Percentiles rank a stretch among this genome's conserved stretches.
Evolutionary conservation across 1,284 basidiomycete genomes (phyloP).

Genomic region (Cryptococcus jaspeensis): DNA sequence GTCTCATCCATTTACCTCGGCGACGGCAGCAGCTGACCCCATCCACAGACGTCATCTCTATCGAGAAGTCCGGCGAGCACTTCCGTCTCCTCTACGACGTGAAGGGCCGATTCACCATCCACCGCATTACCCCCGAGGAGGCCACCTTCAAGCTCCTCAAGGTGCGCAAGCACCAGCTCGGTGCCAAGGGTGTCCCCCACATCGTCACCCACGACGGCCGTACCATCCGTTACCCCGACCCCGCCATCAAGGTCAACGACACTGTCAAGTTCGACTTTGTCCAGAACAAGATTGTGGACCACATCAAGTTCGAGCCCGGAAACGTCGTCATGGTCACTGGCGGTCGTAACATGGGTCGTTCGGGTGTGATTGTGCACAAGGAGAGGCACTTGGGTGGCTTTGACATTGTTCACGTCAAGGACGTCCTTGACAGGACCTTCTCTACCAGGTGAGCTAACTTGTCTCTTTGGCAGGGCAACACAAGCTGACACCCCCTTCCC

Average conservation of each 20-base stretch:
- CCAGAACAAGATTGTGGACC: conserved; percentile 91
- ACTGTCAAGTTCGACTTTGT: conserved; percentile 96
- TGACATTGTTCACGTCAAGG: conserved; percentile 97
- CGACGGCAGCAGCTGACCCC: neutral
- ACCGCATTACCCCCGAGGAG: conserved; percentile 98
- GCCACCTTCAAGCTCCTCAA: conserved; percentile 98
- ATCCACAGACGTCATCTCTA: conserved; percentile 80
- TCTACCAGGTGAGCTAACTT: conserved; percentile 74
- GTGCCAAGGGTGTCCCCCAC: conserved; percentile 91
- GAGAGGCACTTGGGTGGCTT: conserved; percentile 98
- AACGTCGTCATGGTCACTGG: conserved; percentile 98
- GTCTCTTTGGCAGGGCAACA: neutral
- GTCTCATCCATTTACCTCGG: neutral
- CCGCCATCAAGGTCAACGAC: conserved; percentile 93
- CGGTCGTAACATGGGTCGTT: conserved; percentile 99
- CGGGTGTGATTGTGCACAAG: conserved; percentile 89
- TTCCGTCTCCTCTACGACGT: conserved; percentile 99
- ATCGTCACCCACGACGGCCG: conserved; percentile 99
- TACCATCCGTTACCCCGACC: conserved; percentile 99
- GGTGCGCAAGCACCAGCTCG: conserved; percentile 88
- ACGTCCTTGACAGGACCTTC: conserved; percentile 91
- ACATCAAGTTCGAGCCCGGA: conserved; percentile 94
- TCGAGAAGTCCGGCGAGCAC: conserved; percentile 98
- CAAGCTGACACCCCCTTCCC: neutral
- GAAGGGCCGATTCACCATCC: conserved; percentile 99